These are phyloP conservation scores for Yamadazyma diospyri DNA, from an alignment of 1,139 yeast genomes.

Conservation along the genomic window DNA sequence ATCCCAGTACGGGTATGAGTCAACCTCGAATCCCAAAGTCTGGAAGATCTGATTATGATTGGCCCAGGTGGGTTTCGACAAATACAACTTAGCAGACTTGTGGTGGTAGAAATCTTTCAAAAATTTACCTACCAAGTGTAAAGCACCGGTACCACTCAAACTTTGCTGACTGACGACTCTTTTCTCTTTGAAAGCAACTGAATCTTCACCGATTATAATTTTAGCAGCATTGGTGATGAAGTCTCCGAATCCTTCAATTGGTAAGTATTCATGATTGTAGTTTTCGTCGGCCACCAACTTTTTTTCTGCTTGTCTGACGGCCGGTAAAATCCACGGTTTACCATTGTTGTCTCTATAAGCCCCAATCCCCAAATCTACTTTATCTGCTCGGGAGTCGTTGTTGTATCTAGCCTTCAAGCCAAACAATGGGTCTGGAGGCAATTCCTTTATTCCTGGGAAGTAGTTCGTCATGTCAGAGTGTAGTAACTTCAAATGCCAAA, in stretches of 20 bases:
- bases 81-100: conserved; percentile 53
- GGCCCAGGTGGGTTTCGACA: conserved; percentile 95
- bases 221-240: conserved; percentile 75
- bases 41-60: conserved; percentile 84
- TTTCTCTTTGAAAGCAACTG: conserved; percentile 49
- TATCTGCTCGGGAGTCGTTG: conserved; percentile 60
- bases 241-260: conserved; percentile 72
- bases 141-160: conserved; percentile 93
- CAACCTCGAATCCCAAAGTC: conserved; percentile 60
- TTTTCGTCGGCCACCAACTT: conserved; percentile 44
- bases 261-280: conserved; percentile 88
- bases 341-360: conserved; percentile 94
- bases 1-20: conserved; percentile 77
- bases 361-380: conserved; percentile 92
- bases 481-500: too few relatives aligned
- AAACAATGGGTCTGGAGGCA: conserved; percentile 79
- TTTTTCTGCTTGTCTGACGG: conserved; percentile 74
- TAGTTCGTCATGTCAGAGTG: conserved; percentile 18
- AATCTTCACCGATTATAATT: conserved; percentile 69
- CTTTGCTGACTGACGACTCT: conserved; percentile 78
- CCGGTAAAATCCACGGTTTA: conserved; percentile 90
- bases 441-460: conserved; percentile 48
- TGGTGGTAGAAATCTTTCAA: conserved; percentile 49
- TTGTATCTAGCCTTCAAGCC: conserved; percentile 75
- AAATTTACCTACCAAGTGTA: conserved; percentile 82